Evolutionary conservation across 1,284 basidiomycete genomes (phyloP).

Genomic region (Ceratobasidium sp.): DNA sequence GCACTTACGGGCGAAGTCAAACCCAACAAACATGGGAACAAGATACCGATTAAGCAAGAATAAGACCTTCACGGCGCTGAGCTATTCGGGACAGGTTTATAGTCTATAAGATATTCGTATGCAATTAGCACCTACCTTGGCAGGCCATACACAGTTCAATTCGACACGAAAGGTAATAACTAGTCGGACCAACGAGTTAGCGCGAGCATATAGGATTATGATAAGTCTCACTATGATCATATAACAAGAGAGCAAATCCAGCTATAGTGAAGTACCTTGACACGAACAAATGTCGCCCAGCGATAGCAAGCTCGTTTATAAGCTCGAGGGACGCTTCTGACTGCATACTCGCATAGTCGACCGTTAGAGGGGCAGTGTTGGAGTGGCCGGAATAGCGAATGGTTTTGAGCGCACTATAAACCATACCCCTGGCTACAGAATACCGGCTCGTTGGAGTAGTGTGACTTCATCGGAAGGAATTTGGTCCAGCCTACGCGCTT

Average conservation of each 20-base stretch:
- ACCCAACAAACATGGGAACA: slow-evolving; percentile 22
- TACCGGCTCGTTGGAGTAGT: not conserved
- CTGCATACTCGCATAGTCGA: slow-evolving; percentile 30
- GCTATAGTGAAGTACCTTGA: slow-evolving; percentile 25
- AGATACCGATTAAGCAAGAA: slow-evolving; percentile 42
- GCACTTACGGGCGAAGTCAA: slow-evolving; percentile 33
- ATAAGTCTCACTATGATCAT: slow-evolving; percentile 40
- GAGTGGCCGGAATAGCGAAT: not conserved
- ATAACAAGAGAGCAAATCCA: slow-evolving; percentile 36
- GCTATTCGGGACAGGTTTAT: not conserved
- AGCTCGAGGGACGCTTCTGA: not conserved
- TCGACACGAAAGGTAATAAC: slow-evolving; percentile 36
- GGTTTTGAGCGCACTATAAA: slow-evolving; percentile 7
- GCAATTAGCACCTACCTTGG: slow-evolving; percentile 1
- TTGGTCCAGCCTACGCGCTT: not conserved
- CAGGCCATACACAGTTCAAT: slow-evolving; percentile 38
- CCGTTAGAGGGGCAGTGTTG: not conserved
- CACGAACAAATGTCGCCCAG: not conserved
- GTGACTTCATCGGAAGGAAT: not conserved
- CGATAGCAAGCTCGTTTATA: not conserved
- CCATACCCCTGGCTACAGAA: slow-evolving; percentile 20
- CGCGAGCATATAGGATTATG: not conserved
- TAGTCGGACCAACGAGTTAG: not conserved
- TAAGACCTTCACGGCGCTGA: slow-evolving; percentile 30
- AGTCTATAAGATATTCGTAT: not conserved